Base-by-base conservation (phyloP, 129 eudicot genomes). In the Flaveria linearis region DNA sequence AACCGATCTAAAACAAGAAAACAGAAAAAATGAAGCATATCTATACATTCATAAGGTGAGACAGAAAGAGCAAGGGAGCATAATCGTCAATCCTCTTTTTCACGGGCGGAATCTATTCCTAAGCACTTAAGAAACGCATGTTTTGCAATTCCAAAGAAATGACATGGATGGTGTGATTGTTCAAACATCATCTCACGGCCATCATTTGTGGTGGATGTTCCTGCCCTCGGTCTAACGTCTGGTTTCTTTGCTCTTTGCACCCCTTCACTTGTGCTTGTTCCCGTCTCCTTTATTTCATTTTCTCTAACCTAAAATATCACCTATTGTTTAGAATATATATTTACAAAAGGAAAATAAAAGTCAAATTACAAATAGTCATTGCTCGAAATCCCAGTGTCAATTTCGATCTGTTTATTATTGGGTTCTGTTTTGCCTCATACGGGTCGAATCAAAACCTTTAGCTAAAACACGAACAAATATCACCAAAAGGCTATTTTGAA, bases 81-180 rank as follows among this genome's bases (percentile, higher is more conserved):
- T 26, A 20, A 17, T 41, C 30, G 67, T 87, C 80, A 63, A 5
- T 63, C 68, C 1, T 63, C 43, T 30, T 63, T 63, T 63, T 63
- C 68, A 28, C 6, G 81, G 45, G 71, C 12, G 22, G 84, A 77
- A 75, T 78, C 89, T 42, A 90, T 76, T 12, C 96, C 96, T 70
- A 90, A 76, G 63, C 96, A 90, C 84, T 90, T 87, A 18, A 90
- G 89, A 22, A 90, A 86, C 3, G 86, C 93, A 72, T 90, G 83
- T 76, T 82, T 90, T 41, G 96, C 96, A 50, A 85, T 41, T 68
- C 85, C 91, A 78, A 90, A 41, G 65, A 81, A 80, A 80, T 86
- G 36, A 81, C 96, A 90, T 9, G 96, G 96, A 50, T 90, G 92
- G 67, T 73, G 76, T 7, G 89, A 63, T 5, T 61, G 84, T 52